Conservation (phyloP, 2,329 filamentous ascomycete genomes). For the Phialophora chinensis region DNA sequence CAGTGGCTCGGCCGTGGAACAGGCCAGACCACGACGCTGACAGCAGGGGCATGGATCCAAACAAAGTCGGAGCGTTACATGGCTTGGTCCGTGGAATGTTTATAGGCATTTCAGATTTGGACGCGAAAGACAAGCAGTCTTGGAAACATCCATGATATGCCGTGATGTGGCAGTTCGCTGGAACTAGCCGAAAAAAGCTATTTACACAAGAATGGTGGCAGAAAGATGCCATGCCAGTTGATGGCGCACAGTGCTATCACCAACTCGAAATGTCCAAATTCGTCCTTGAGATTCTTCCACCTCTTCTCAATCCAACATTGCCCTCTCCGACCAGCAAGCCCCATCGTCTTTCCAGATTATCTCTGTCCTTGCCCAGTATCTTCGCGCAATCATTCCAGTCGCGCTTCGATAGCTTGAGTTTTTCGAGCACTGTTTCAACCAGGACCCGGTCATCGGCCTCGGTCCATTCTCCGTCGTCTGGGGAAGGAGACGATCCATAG, state of each 20-base stretch:
- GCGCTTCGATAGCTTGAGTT: conserved; percentile 50
- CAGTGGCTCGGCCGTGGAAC: not conserved
- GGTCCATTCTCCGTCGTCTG: conserved; percentile 44
- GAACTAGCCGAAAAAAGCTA: conserved; percentile 24
- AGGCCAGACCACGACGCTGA: not conserved
- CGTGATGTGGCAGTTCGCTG: conserved; percentile 24
- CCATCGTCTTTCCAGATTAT: conserved; percentile 52
- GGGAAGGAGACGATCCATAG: conserved; percentile 29
- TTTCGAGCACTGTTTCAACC: conserved; percentile 52
- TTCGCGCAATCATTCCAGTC: conserved; percentile 56
- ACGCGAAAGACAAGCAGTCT: too few relatives aligned
- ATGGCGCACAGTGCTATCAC: conserved; percentile 18
- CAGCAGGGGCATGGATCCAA: not conserved
- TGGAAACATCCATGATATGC: conserved; percentile 1
- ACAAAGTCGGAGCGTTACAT: not conserved
- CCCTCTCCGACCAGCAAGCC: conserved; percentile 51
- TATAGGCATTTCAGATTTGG: not conserved
- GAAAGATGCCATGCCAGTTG: conserved; percentile 3
- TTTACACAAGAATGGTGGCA: conserved; percentile 23
- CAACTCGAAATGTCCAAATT: conserved; percentile 35
- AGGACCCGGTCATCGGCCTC: conserved; percentile 51
- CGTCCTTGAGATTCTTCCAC: conserved; percentile 33
- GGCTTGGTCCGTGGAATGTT: not conserved
- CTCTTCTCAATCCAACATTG: conserved; percentile 47
- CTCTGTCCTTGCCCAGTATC: conserved; percentile 49